phyloP scores from a whole-genome alignment of 176 grass and related monocot genomes.

The Oryza punctata region DNA sequence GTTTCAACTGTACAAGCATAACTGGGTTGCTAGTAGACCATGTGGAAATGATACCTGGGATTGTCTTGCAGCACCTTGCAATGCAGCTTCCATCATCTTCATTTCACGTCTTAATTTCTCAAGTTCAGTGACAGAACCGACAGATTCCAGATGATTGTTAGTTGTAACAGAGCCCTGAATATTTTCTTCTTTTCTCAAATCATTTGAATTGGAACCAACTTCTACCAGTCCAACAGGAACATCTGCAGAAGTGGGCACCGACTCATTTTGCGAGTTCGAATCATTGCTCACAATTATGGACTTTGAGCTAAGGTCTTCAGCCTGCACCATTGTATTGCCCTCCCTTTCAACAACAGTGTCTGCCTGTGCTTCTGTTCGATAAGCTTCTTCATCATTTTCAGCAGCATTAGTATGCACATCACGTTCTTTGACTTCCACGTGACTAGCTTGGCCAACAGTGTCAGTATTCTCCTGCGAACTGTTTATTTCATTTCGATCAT shows the following conservation, averaged over 20 bases:
- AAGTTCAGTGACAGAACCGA: conserved; percentile 49
- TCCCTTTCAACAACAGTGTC: conserved; percentile 32
- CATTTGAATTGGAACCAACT: conserved; percentile 33
- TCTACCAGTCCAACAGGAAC: conserved; percentile 41
- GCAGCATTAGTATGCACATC: conserved; percentile 34
- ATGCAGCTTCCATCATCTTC: conserved; percentile 99
- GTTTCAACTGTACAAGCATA: conserved; percentile 4
- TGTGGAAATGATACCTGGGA: conserved; percentile 74
- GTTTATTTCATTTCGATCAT: conserved; percentile 40
- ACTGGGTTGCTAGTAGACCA: conserved; percentile 10
- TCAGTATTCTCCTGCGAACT: conserved; percentile 44
- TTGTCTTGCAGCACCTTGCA: conserved; percentile 99
- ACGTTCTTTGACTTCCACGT: conserved; percentile 41
- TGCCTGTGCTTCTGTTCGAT: conserved; percentile 33
- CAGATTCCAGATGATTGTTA: conserved; percentile 44
- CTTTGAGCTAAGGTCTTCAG: conserved; percentile 30
- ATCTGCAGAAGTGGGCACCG: conserved; percentile 21
- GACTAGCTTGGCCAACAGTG: conserved; percentile 31
- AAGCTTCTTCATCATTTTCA: conserved; percentile 40
- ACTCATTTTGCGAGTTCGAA: conserved; percentile 39
- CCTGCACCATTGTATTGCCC: conserved; percentile 29
- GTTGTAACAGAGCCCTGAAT: conserved; percentile 39
- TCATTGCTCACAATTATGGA: conserved; percentile 38
- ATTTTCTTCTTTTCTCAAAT: conserved; percentile 49
- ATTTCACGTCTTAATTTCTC: conserved; percentile 89